Evolutionary conservation across 768 basidiomycete species (phyloP).

Genomic region (Gloeostereum incarnatum): DNA sequence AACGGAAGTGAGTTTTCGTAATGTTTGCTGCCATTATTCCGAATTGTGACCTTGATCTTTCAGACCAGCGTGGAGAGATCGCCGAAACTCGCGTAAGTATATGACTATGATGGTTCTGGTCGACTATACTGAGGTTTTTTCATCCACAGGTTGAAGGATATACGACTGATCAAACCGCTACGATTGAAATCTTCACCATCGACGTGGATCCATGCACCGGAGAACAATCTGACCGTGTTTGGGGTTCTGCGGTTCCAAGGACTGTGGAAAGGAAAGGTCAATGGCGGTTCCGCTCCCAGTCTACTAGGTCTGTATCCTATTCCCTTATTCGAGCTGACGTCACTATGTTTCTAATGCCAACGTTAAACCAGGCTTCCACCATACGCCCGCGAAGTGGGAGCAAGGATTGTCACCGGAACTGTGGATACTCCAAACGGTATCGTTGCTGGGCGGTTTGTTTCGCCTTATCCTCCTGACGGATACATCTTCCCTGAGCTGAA

Average conservation of each 20-base stretch:
- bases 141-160: conserved; percentile 10
- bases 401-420: conserved; percentile 6
- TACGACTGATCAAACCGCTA: conserved; percentile 7
- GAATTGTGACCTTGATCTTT: not conserved
- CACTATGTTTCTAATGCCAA: not conserved
- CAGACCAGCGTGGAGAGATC: conserved; percentile 11
- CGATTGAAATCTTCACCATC: conserved; percentile 11
- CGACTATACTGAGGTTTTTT: not conserved
- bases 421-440: conserved; percentile 10
- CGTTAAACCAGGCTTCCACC: conserved; percentile 6
- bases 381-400: conserved; percentile 12
- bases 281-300: conserved; percentile 1
- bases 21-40: not conserved
- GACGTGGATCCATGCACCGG: conserved; percentile 14
- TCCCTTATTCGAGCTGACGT: no score
- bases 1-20: conserved; percentile 5
- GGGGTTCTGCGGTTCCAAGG: conserved; percentile 9
- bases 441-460: conserved; percentile 11
- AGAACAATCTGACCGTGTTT: conserved; percentile 8
- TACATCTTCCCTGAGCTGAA: conserved; percentile 12
- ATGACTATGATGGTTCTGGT: not conserved
- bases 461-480: conserved; percentile 9
- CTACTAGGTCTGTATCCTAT: not conserved
- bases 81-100: conserved; percentile 9
- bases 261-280: conserved; percentile 7